Evolutionary conservation across 2,329 filamentous ascomycete species (phyloP).

Genomic region (Scortechinia acanthostroma): DNA sequence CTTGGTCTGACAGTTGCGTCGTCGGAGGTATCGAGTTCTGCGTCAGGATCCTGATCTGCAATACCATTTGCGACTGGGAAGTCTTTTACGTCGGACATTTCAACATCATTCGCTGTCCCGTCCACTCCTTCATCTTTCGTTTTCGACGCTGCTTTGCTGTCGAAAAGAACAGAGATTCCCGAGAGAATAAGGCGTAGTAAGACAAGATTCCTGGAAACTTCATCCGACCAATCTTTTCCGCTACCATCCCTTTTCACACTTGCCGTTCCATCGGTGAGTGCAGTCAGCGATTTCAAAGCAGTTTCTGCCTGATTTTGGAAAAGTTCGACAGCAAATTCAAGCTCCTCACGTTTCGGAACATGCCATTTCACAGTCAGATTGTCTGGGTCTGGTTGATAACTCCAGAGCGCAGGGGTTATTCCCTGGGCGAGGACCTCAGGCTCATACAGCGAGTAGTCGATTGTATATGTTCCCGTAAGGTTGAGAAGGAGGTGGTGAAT

Average conservation of each 20-base stretch:
- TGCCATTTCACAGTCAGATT: slow-evolving; percentile 88
- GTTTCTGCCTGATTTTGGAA: slow-evolving; percentile 78
- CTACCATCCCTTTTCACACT: slow-evolving; percentile 85
- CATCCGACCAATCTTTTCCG: slow-evolving; percentile 98
- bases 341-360: slow-evolving; percentile 70
- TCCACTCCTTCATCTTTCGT: slow-evolving; percentile 26
- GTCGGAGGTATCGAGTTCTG: slow-evolving; percentile 56
- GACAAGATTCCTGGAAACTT: slow-evolving; percentile 82
- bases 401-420: slow-evolving; percentile 54
- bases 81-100: slow-evolving; percentile 8
- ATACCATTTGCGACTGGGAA: neutral
- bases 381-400: slow-evolving; percentile 64
- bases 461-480: slow-evolving; percentile 85
- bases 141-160: slow-evolving; percentile 65
- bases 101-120: slow-evolving; percentile 32
- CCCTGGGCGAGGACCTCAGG: slow-evolving; percentile 66
- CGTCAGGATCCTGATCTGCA: slow-evolving; percentile 38
- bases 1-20: slow-evolving; percentile 79
- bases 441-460: slow-evolving; percentile 83
- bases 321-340: slow-evolving; percentile 81
- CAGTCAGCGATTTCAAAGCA: slow-evolving; percentile 68
- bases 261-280: slow-evolving; percentile 74
- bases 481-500: slow-evolving; percentile 94
- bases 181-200: slow-evolving; percentile 84
- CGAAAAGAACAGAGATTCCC: slow-evolving; percentile 83